Evolutionary conservation across 208 protist genomes (phyloP).

Genomic region (Vickermania ingenoplastis): DNA sequence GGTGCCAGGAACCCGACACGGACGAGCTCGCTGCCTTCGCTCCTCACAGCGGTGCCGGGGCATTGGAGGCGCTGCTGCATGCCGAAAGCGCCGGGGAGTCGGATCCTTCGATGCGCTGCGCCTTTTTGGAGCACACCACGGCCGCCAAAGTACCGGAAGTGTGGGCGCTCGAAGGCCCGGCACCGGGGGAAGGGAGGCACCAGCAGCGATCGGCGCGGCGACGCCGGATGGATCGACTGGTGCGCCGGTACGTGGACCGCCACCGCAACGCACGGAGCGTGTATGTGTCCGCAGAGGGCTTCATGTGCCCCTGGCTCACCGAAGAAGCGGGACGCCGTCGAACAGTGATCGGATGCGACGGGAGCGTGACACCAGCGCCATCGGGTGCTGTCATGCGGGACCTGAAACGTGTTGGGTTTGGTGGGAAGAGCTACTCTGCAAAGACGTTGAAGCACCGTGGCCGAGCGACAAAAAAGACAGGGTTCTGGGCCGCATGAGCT

Average conservation of each 20-base stretch:
- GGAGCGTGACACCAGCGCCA: constrained; percentile 10
- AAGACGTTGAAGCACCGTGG: constrained; percentile 63
- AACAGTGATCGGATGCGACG: background rate
- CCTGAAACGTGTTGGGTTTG: constrained; percentile 69
- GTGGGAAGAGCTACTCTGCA: constrained; percentile 74
- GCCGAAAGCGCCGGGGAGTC: constrained; percentile 14
- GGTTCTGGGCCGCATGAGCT: constrained; percentile 68
- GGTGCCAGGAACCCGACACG: background rate
- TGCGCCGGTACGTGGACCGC: constrained; percentile 62
- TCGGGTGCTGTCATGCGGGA: constrained; percentile 46
- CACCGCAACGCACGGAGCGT: constrained; percentile 64
- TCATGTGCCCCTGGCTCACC: constrained; percentile 83
- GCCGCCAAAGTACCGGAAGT: constrained; percentile 27
- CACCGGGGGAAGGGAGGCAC: constrained; percentile 2
- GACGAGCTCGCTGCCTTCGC: constrained; percentile 67
- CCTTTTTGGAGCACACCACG: constrained; percentile 32
- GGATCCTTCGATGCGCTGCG: constrained; percentile 5
- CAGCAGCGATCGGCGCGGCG: constrained; percentile 28
- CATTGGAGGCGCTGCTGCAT: constrained; percentile 59
- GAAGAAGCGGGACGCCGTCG: constrained; percentile 7
- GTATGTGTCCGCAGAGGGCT: constrained; percentile 80
- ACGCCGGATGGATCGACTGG: constrained; percentile 31
- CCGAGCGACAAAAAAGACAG: constrained; percentile 72
- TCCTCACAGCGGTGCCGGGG: constrained; percentile 39
- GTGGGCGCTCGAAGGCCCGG: constrained; percentile 1